phyloP scores from a whole-genome alignment of 768 basidiomycete genomes.

The Myochromella boudieri region DNA sequence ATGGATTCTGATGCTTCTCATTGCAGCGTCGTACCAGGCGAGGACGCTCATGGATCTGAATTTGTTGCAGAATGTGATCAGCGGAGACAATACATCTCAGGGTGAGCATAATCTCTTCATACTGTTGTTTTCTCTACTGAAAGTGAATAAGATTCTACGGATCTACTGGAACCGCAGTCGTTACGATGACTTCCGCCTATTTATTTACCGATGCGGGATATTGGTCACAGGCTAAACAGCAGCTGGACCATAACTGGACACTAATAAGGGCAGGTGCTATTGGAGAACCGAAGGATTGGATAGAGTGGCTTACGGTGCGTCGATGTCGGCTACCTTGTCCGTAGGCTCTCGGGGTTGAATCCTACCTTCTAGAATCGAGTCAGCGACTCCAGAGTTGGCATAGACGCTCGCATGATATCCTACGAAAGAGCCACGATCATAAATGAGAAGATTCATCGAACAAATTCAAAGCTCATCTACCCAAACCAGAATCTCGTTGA shows the following conservation, averaged over 20 bases:
- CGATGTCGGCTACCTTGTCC: conserved; percentile 2
- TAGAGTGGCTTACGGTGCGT: conserved; percentile 69
- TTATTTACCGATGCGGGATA: conserved; percentile 81
- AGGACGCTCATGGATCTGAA: conserved; percentile 84
- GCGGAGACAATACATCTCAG: conserved; percentile 75
- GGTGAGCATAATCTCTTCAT: conserved; percentile 41
- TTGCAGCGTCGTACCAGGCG: conserved; percentile 69
- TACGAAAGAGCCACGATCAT: conserved; percentile 67
- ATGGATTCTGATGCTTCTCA: conserved; percentile 9
- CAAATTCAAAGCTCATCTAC: conserved; percentile 71
- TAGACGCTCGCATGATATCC: conserved; percentile 84
- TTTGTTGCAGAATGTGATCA: conserved; percentile 78
- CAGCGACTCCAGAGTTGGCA: conserved; percentile 59
- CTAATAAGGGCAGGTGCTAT: conserved; percentile 55
- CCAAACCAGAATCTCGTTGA: conserved; percentile 86
- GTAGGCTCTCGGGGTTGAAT: not conserved
- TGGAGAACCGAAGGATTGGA: conserved; percentile 68
- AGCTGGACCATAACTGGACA: conserved; percentile 75
- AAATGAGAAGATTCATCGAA: conserved; percentile 50
- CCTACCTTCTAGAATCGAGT: conserved; percentile 32
- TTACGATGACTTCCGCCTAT: conserved; percentile 68
- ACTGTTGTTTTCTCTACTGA: not conserved
- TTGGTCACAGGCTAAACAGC: conserved; percentile 73
- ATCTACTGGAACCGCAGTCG: conserved; percentile 68
- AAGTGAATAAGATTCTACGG: conserved; percentile 25